Evolutionary conservation across 352 stramenopile species (phyloP), one percentile per base, ranked within the genome.

Genomic region (Globisporangium iwayamae): DNA sequence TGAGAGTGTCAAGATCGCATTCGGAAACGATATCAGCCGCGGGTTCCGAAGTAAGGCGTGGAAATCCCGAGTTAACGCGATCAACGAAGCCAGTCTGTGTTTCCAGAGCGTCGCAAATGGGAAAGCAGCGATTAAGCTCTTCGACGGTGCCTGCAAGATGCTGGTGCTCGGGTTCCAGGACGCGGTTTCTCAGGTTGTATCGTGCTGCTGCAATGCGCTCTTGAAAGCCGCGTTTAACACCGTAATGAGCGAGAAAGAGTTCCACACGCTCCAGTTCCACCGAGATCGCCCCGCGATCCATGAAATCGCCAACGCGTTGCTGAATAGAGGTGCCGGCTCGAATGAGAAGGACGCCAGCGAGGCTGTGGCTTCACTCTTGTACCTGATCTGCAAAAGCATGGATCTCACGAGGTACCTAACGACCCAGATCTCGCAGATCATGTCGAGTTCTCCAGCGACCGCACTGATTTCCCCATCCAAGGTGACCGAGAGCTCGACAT

Each of bases 281-380:
- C 48, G 76, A 0, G 67, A 75, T 10, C 79, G 78, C 4, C 82
- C 81, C 0, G 52, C 66, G 1, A 76, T 93, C 54, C 70, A 71
- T 14, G 71, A 76, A 22, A 84, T 94, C 22, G 62, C 76, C 1
- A 75, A 71, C 18, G 55, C 73, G 5, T 55, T 93, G 3, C 58
- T 93, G 25, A 63, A 63, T 0, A 74, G 85, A 34, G 85, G 79
- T 5, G 80, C 83, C 0, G 77, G 72, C 1, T 87, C 80, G 8
- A 92, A 92, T 57, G 80, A 94, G 58, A 92, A 90, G 72, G 85
- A 94, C 32, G 69, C 85, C 1, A 91, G 83, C 20, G 83, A 94
- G 58, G 83, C 83, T 0, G 81, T 93, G 1, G 75, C 81, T 0
- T 90, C 80, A 25, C 62, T 94, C 22, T 69, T 94, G 0, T 94